Percentiles rank a stretch among this genome's conserved stretches.
Evolutionary conservation across 208 protist genomes (phyloP).

Genomic region (Histomonas meleagridis): DNA sequence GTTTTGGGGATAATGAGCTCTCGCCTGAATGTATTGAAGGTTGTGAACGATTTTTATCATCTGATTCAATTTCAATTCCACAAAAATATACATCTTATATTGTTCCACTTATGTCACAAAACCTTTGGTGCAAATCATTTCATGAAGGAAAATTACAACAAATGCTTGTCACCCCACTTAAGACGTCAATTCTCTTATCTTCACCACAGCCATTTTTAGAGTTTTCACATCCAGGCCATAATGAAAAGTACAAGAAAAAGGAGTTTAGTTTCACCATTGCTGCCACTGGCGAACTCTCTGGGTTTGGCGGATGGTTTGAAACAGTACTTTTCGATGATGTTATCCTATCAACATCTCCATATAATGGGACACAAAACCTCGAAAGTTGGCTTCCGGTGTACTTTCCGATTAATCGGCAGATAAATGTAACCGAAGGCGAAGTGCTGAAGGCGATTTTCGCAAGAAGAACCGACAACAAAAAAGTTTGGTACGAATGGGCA

Average conservation of each 20-base stretch:
- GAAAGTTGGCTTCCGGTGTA: neutral
- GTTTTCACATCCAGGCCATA: neutral
- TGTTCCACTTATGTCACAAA: neutral
- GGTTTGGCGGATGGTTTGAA: neutral
- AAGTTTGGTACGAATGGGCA: slow-evolving; percentile 23
- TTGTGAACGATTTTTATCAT: neutral
- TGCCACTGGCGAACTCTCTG: neutral
- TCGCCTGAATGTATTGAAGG: neutral
- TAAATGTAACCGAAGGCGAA: neutral
- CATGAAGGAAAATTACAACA: neutral
- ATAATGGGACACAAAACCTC: neutral
- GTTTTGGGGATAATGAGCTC: slow-evolving; percentile 29
- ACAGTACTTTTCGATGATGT: neutral
- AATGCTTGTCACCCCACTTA: neutral
- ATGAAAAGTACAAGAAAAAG: neutral
- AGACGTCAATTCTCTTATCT: neutral
- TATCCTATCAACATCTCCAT: neutral
- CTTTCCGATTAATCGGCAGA: neutral
- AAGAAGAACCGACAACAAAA: neutral
- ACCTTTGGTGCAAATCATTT: neutral
- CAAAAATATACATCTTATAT: neutral
- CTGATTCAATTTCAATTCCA: neutral
- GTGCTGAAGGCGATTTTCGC: neutral
- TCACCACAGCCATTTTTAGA: neutral
- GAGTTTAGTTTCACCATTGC: neutral